Base-by-base conservation (phyloP, 805 yeast species). In the Saturnispora serradocipensis region DNA sequence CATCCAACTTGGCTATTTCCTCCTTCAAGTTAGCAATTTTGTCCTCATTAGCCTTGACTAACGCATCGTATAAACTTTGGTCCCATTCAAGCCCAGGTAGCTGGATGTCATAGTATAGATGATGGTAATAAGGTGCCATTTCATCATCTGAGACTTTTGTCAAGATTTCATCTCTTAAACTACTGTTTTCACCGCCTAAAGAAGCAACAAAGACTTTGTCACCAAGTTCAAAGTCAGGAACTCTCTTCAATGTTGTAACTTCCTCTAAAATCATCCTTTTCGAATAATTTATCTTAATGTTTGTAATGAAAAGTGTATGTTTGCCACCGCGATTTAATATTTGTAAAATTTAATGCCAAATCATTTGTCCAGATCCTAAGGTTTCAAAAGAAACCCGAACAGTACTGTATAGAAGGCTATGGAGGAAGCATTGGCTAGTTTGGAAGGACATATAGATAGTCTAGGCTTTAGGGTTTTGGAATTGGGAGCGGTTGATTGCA, bases 141-240 rank as follows among this genome's bases (percentile, higher is more conserved):
- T 80, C 74, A 48, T 83, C 78, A 28, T 72, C 69, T 55, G 74
- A 72, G 60, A 93, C 81, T 44, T 76, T 71, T 36, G 68, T 72
- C 39, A 78, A 58, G 43, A 91, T 71, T 45, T 75, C 61, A 24
- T 78, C 67, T 15, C 66, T 65, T 15, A 74, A 76, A 59, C 75
- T 50, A 5, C 32, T 43, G 13, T 50, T 45, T 2, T 38, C 51
- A 7, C 46, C 49, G 8, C 61, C 58, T 62, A 25, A 28, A 18
- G 30, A 42, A 72, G 86, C 72, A 48, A 80, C 74, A 66, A 86
- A 91, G 38, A 90, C 86, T 52, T 78, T 73, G 63, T 88, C 90
- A n/a, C 96, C 83, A 38, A 90, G 77, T 59, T 74, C 75, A 69
- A 86, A 84, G 65, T 90, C 89, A 28, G 98, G 98, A 27, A 88